Base-by-base conservation (phyloP, 306 rosid genomes). In the Rubus idaeus region DNA sequence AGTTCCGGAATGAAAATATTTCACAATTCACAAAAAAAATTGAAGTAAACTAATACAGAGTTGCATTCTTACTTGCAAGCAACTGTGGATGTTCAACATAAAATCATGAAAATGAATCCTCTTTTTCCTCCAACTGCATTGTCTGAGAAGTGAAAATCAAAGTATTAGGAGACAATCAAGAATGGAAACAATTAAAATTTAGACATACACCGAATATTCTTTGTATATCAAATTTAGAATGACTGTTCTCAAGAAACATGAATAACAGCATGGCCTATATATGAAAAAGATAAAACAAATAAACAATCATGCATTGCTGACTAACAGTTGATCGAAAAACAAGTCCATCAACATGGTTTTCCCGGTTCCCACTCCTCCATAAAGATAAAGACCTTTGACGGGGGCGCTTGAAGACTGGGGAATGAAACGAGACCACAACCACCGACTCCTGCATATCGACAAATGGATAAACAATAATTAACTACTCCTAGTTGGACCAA, bases 291-390 rank as follows among this genome's bases (percentile, higher is more conserved):
- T 45, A 61, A 76, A 78, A 50, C 73, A 42, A 12, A 73, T 8
- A 71, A 39, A 11, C 50, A 58, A 74, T 44, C 68, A 74, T 71
- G 77, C 80, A 80, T 57, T 45, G 76, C 40, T 77, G 66, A 86
- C 99, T 92, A 84, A 95, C 99, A 95, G 83, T 70, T 95, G 99
- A 78, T 95, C 37, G 42, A 77, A 95, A 85, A 95, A 95, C 82
- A 95, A 86, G 85, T 95, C 99, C 99, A 95, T 95, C 86, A 95
- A 83, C 99, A 95, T 95, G 78, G 99, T 95, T 88, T 95, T 95
- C 70, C 99, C 99, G 0, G 99, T 95, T 70, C 99, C 99, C 55
- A 95, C 99, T 71, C 99, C 99, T 79, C 99, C 99, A 77, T 87
- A 95, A 23, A 95, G 93, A 87, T 95, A 95, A 75, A 95, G 83